Evolutionary conservation across 495 filamentous ascomycete genomes (phyloP).

Genomic region (Polyplosphaeria fusca): DNA sequence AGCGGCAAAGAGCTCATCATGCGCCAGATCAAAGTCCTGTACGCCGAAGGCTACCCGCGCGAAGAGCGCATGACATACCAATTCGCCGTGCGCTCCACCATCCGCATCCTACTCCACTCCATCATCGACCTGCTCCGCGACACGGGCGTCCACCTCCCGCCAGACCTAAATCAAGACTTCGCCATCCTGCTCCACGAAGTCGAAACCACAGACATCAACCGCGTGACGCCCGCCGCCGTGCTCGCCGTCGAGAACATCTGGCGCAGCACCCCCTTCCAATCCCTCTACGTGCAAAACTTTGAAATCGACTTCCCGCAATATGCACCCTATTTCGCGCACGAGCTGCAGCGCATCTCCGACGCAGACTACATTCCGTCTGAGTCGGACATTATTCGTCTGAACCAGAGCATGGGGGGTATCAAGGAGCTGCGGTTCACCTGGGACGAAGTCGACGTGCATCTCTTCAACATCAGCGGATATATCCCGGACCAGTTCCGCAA

Average conservation of each 20-base stretch:
- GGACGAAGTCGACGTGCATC: conserved; percentile 25
- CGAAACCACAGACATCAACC: conserved; percentile 13
- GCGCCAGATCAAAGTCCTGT: conserved; percentile 28
- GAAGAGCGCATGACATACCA: conserved; percentile 19
- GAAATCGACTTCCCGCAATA: conserved; percentile 32
- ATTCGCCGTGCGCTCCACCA: conserved; percentile 14
- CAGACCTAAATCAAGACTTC: conserved; percentile 22
- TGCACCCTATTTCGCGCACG: conserved; percentile 17
- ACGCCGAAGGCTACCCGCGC: conserved; percentile 20
- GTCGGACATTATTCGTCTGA: conserved; percentile 27
- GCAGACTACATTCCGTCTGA: conserved; percentile 19
- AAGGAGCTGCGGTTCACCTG: conserved; percentile 29
- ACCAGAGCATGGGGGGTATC: conserved; percentile 22
- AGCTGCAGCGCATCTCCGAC: conserved; percentile 8
- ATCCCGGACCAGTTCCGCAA: conserved; percentile 25
- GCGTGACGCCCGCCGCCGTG: conserved; percentile 18
- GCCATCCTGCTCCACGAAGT: conserved; percentile 27
- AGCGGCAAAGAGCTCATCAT: conserved; percentile 31
- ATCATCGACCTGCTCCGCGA: conserved; percentile 29
- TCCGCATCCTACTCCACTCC: conserved; percentile 26
- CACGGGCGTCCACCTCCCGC: conserved; percentile 16
- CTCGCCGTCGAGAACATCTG: conserved; percentile 24
- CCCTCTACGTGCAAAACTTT: conserved; percentile 25
- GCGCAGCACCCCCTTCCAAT: conserved; percentile 17
- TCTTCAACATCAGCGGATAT: conserved; percentile 29